Conservation (phyloP, 495 filamentous ascomycete genomes). For the Talaromyces stipitatus region DNA sequence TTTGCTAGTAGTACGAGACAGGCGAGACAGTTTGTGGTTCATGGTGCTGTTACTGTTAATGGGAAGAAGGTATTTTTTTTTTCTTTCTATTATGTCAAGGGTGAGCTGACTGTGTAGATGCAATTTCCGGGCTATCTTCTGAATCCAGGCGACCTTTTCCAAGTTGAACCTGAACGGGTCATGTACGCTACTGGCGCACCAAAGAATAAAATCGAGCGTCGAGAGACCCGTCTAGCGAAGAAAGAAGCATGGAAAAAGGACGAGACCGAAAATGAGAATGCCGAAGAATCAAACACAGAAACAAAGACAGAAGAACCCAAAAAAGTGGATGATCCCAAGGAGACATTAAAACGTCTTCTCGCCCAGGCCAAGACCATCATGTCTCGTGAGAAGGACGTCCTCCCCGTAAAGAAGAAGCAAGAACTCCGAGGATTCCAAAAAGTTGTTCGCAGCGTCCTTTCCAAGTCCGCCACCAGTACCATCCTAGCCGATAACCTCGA, state of each 20-base stretch:
- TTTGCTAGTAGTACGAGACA: slow-evolving; percentile 94
- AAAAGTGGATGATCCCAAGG: slow-evolving; percentile 25
- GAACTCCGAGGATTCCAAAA: slow-evolving; percentile 51
- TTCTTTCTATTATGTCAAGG: background rate
- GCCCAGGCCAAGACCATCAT: slow-evolving; percentile 48
- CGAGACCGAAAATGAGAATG: slow-evolving; percentile 15
- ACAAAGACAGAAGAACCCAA: slow-evolving; percentile 18
- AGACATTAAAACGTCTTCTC: slow-evolving; percentile 44
- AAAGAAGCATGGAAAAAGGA: slow-evolving; percentile 16
- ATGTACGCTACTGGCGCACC: slow-evolving; percentile 75
- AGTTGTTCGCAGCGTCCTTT: slow-evolving; percentile 46
- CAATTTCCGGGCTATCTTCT: slow-evolving; percentile 85
- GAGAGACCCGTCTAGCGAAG: slow-evolving; percentile 25
- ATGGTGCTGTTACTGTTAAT: slow-evolving; percentile 92
- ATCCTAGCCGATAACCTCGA: slow-evolving; percentile 42
- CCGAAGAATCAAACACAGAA: slow-evolving; percentile 17
- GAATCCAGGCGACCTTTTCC: slow-evolving; percentile 97
- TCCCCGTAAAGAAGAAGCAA: slow-evolving; percentile 55
- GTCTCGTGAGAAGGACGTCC: slow-evolving; percentile 34
- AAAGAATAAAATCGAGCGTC: slow-evolving; percentile 48
- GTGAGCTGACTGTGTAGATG: slow-evolving; percentile 53
- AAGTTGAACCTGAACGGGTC: slow-evolving; percentile 82
- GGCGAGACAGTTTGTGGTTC: slow-evolving; percentile 87
- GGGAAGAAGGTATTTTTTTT: slow-evolving; percentile 68
- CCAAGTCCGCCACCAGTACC: slow-evolving; percentile 35